Evolutionary conservation across 768 basidiomycete genomes (phyloP), one percentile per base, ranked within the genome.

Genomic region (Serendipita sp.): DNA sequence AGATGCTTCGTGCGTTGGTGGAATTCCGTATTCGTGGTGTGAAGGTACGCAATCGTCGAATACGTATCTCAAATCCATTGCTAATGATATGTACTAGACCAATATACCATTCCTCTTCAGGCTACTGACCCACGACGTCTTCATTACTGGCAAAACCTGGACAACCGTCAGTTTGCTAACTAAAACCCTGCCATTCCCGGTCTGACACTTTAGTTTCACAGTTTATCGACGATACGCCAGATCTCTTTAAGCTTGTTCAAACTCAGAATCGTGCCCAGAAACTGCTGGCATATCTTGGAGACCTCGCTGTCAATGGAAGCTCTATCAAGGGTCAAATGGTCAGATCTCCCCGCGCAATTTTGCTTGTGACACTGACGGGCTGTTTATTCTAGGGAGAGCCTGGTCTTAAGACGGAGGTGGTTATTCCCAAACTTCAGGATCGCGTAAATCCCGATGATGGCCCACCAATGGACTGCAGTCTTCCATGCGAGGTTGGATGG

Each of bases 161-260:
- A 99, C 96, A 1, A 99, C 96, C 26, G 84, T 83, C 66, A 64
- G 80, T 65, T 68, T 1, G 41, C 42, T 13, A 60, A 14, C 9
- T 28, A 13, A 44, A 53, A 20, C 56, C 58, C 30, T 28, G 17
- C 22, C n/a, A 5, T 22, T 28, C 38, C 38, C 38, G 42, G 61
- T 20, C 24, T 41, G 41, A 58, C 64, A 13, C 33, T 30, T 22
- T 3, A 22, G 51, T 43, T 42, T 60, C 60, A 7, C 69, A 92
- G 90, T 98, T 99, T 79, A 98, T 99, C 74, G 96, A 99, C 70
- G 96, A 99, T 74, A 97, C 95, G 1, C 94, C 92, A n/a, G 93
- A 97, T 71, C 83, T 99, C 66, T 99, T 98, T 85, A 96, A 94
- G 74, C 83, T 99, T 62, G 94, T 99, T 4, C 88, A 91, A 69